phyloP scores from a whole-genome alignment of 441 rosid species.

The Populus hybrid region DNA sequence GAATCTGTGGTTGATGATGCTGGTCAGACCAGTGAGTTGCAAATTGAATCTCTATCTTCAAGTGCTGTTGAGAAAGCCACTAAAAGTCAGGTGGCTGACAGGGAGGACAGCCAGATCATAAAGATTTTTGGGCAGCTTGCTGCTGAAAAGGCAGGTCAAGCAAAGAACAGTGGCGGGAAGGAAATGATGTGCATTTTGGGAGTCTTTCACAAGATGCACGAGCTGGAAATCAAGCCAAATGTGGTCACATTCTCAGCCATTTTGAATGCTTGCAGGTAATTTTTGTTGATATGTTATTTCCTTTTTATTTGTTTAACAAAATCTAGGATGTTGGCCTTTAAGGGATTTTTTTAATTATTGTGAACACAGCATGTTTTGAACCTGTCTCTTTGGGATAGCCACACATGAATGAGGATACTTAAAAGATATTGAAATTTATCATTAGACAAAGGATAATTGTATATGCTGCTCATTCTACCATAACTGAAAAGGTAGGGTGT shows the following conservation, averaged over 20 bases:
- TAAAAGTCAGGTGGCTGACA: conserved; percentile 16
- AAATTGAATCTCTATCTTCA: conserved; percentile 29
- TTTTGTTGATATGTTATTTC: neutral
- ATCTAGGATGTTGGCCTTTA: no score
- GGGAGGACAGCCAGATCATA: conserved; percentile 47
- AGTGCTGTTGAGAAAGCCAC: conserved; percentile 13
- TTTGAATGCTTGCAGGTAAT: conserved; percentile 89
- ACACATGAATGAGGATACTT: no score
- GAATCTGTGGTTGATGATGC: conserved; percentile 33
- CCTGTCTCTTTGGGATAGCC: no score
- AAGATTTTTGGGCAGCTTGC: conserved; percentile 67
- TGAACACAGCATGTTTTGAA: no score
- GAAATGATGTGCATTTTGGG: conserved; percentile 74
- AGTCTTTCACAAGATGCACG: conserved; percentile 79
- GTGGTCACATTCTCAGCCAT: conserved; percentile 95
- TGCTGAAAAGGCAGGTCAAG: conserved; percentile 43
- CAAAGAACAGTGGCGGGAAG: conserved; percentile 47
- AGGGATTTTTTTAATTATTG: no score
- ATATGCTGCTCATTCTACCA: no score
- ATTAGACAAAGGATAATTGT: no score
- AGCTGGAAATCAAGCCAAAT: conserved; percentile 83
- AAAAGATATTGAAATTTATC: no score
- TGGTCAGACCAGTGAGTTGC: conserved; percentile 21
- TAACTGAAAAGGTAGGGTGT: no score
- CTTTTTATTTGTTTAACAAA: no score